Percentiles rank a stretch among this genome's conserved stretches.
These are phyloP conservation scores for Ustilago hordei DNA, from an alignment of 1,284 basidiomycete genomes.

Conservation along the genomic window DNA sequence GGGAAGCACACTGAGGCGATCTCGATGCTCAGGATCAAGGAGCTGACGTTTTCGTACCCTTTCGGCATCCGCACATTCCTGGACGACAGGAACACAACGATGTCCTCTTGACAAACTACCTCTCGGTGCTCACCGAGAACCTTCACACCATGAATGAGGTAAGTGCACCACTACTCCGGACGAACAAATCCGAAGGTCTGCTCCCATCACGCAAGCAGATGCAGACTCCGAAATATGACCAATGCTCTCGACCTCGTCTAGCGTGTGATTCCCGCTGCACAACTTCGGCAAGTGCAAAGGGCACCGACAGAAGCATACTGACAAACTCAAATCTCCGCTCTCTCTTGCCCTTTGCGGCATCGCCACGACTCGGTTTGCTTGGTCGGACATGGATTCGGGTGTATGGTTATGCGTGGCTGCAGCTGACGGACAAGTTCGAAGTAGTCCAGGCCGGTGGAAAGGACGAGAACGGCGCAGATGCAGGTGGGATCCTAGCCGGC, in stretches of 20 bases:
- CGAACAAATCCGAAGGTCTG: slow-evolving; percentile 11
- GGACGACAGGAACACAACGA: slow-evolving; percentile 88
- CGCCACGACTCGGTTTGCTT: background rate
- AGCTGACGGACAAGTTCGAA: slow-evolving; percentile 65
- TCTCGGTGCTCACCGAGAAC: slow-evolving; percentile 88
- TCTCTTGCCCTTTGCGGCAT: background rate
- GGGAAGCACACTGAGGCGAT: background rate
- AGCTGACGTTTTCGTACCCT: slow-evolving; percentile 9
- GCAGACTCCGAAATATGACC: background rate
- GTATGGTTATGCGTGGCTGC: background rate
- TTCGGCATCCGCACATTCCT: background rate
- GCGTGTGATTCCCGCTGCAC: slow-evolving; percentile 1
- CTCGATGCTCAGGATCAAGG: background rate
- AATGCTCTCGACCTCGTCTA: slow-evolving; percentile 4
- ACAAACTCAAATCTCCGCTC: background rate
- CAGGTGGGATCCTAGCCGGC: slow-evolving; percentile 13
- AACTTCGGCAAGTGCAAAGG: background rate
- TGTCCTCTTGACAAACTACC: slow-evolving; percentile 88
- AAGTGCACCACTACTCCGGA: slow-evolving; percentile 64
- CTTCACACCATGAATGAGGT: slow-evolving; percentile 89
- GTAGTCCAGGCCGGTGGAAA: slow-evolving; percentile 38
- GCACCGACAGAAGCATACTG: slow-evolving; percentile 15
- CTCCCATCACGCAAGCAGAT: background rate
- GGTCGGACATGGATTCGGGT: background rate
- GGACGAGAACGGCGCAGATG: slow-evolving; percentile 24